Conservation (phyloP, 495 filamentous ascomycete genomes). For the Penicillium dipodomyicola region DNA sequence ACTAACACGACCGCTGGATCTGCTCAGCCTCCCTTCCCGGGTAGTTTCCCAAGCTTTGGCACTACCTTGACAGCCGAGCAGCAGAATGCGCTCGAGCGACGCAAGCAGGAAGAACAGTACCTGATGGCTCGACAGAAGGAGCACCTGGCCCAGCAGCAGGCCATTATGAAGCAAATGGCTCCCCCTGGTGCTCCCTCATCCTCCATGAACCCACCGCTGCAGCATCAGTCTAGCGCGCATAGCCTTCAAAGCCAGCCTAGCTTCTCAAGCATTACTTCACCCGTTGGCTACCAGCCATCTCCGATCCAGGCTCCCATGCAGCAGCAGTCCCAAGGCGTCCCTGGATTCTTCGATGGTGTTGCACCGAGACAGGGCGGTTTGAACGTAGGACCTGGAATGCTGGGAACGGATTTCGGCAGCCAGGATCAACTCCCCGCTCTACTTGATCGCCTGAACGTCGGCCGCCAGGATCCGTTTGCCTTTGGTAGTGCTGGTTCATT, state of each 20-base stretch:
- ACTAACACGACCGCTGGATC: constrained; percentile 49
- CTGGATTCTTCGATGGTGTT: constrained; percentile 70
- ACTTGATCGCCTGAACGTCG: constrained; percentile 59
- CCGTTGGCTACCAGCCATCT: constrained; percentile 69
- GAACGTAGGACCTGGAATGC: constrained; percentile 49
- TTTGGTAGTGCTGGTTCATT: constrained; percentile 50
- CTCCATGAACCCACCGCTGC: constrained; percentile 56
- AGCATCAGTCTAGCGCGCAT: constrained; percentile 91
- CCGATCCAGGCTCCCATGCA: constrained; percentile 68
- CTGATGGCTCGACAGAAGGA: constrained; percentile 93
- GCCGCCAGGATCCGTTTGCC: constrained; percentile 51
- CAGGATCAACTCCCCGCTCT: constrained; percentile 62
- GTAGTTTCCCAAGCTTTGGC: constrained; percentile 94
- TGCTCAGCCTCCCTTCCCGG: constrained; percentile 91
- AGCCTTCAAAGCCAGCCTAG: constrained; percentile 95
- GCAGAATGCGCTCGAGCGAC: constrained; percentile 91
- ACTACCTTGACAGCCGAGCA: constrained; percentile 95
- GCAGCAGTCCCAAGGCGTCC: constrained; percentile 43
- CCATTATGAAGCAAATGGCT: constrained; percentile 71
- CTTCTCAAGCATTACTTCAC: constrained; percentile 88
- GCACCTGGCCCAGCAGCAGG: constrained; percentile 81
- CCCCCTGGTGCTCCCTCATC: constrained; percentile 57
- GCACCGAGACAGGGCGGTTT: constrained; percentile 42
- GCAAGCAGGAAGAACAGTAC: constrained; percentile 98
- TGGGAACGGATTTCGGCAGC: constrained; percentile 48